Evolutionary conservation across 2,329 filamentous ascomycete species (phyloP), one percentile per base, ranked within the genome.

Genomic region (Cladophialophora immunda): DNA sequence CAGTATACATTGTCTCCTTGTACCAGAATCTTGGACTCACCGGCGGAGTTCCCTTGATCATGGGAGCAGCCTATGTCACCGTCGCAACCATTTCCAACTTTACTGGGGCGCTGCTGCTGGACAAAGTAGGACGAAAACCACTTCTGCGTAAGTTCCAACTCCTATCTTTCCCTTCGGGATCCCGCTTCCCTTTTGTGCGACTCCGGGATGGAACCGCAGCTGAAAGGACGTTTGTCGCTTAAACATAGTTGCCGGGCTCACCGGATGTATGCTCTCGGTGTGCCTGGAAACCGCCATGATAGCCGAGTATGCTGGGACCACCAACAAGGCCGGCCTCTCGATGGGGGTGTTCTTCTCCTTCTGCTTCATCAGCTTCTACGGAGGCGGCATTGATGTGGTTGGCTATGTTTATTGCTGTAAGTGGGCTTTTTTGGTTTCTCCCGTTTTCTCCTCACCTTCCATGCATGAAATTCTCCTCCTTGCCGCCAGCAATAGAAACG

Each of bases 301-400:
- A 32, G 70, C 71, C 19, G 36, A 62, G 29, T 73, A 68, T 38
- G 74, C 77, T 0, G 79, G 79, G 2, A 81, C 80, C 22, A 64
- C 62, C 8, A 71, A 70, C 56, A 56, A 66, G 22, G 68, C 68
- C n/a, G 69, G 69, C 17, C 65, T 71, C n/a, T 63, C 62, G 30
- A 66, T 66, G 62, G 64, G 67, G 19, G 66, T 73, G 17, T 88
- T 92, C 69, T 94, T 95, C 83, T 94, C 94, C 2, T 71, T 68
- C 61, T 64, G 66, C 32, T 71, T 70, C 68, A 68, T 71, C 25
- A 50, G 47, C 30, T 68, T 70, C 36, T 70, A 71, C 41, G 62
- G 67, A 4, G 69, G 66, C 22, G 68, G 68, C 36, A 66, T 70
- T 41, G 68, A 70, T 34, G 66, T 71, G 41, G 66, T 66, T 4